A percentile compares a stretch with the other conserved stretches of the same genome.
phyloP scores from a whole-genome alignment of 176 grass and related monocot species.

The Triticum monococcum region DNA sequence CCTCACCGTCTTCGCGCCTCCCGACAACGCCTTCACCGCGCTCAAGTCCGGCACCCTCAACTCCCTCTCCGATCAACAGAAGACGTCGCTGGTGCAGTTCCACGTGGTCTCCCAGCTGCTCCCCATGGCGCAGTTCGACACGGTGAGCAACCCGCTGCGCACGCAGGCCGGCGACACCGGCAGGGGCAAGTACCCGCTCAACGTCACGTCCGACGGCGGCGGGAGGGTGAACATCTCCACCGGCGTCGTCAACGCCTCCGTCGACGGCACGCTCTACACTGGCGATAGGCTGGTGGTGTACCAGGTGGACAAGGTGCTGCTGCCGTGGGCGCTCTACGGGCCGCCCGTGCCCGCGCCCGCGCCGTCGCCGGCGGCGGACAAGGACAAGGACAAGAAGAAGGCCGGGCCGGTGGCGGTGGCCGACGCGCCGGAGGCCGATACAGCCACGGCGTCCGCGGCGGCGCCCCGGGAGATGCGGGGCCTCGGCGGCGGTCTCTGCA shows the following conservation, averaged over 20 bases:
- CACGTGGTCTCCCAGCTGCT: conserved; percentile 54
- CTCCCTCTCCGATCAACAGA: conserved; percentile 75
- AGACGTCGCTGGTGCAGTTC: conserved; percentile 86
- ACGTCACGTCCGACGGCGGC: conserved; percentile 52
- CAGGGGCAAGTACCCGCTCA: conserved; percentile 65
- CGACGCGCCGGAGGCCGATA: conserved; percentile 31
- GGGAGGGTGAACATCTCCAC: conserved; percentile 70
- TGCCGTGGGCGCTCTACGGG: conserved; percentile 69
- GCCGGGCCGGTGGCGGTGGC: conserved; percentile 15
- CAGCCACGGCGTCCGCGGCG: conserved; percentile 30
- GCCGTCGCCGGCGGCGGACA: conserved; percentile 29
- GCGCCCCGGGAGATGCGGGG: background rate
- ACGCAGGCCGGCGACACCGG: conserved; percentile 76
- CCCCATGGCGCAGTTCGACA: conserved; percentile 51
- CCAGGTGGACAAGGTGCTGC: conserved; percentile 81
- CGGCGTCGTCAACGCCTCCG: conserved; percentile 65
- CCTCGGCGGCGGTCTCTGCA: background rate
- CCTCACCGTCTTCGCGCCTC: conserved; percentile 83
- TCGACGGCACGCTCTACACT: conserved; percentile 56
- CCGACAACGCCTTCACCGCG: conserved; percentile 76
- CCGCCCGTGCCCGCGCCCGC: conserved; percentile 46
- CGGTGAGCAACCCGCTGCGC: conserved; percentile 84
- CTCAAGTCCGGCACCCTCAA: conserved; percentile 79
- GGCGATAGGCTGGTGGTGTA: conserved; percentile 71
- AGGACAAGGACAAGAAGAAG: conserved; percentile 63